Evolutionary conservation across 306 rosid genomes (phyloP), one percentile per base, ranked within the genome.

Genomic region (Casuarina equisetifolia): DNA sequence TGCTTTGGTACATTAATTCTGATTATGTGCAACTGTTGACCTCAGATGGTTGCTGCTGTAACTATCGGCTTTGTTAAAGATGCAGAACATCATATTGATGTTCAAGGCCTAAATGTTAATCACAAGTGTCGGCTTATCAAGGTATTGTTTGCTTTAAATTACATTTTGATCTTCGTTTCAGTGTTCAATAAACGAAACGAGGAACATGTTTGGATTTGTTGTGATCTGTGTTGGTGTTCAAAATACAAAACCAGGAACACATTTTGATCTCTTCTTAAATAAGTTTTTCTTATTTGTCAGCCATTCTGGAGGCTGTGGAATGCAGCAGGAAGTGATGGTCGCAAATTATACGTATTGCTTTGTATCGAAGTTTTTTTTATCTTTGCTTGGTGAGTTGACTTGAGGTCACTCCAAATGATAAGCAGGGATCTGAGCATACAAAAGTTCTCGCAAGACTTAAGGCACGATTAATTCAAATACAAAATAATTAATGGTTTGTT

Each of bases 281-380:
- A 38, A 82, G 19, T 13, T 59, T 64, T 81, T 81, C 52, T 76
- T 84, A 73, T 59, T 79, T 84, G 39, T 68, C 91, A 96, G 99
- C 99, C 99, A 58, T 96, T 96, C 85, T 92, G 99, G 99, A 91
- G 98, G 89, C 86, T 96, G 78, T 92, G 98, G 99, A 96, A 92
- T 83, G 93, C 99, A 64, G 91, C 98, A 10, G 98, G 98, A 83
- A 96, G 99, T 82, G 91, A 91, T 51, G 98, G 99, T 57, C 96
- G 98, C n/a, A 98, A 81, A 98, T 96, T 82, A 96, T 96, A 80
- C 98, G 99, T 96, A 46, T 13, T 4, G 12, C 74, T 76, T 77
- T 82, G 76, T 76, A 39, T 68, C 69, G 62, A 50, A 52, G 45
- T n/a, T n/a, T 79, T 63, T 62, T 74, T 58, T 40, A 3, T 11